Evolutionary conservation across 176 grass and related monocot species (phyloP).

Genomic region (Oryza meridionalis): DNA sequence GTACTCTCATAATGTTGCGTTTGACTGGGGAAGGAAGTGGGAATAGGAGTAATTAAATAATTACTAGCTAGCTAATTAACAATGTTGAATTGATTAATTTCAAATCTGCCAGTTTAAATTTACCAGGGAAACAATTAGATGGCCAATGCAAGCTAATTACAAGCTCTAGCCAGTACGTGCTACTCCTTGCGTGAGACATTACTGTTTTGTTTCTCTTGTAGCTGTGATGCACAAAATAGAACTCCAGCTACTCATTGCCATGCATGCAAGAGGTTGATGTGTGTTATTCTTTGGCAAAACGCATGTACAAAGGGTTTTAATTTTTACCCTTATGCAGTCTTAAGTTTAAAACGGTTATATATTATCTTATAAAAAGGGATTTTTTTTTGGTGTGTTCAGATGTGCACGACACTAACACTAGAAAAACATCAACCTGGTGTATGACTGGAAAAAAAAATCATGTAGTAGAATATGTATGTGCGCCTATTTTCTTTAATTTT

Average conservation of each 20-base stretch:
- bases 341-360: no score
- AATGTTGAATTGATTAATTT: not conserved
- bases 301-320: no score
- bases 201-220: not conserved
- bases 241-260: not conserved
- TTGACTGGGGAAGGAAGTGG: not conserved
- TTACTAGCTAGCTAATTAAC: not conserved
- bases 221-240: not conserved
- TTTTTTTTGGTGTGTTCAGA: not conserved
- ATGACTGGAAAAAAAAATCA: no score
- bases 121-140: not conserved
- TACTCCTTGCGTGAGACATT: not conserved
- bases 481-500: not conserved
- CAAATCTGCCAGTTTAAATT: not conserved
- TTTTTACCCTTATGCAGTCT: no score
- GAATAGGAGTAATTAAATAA: not conserved
- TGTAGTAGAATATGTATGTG: not conserved
- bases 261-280: constrained; percentile 12
- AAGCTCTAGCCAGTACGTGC: not conserved
- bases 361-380: no score
- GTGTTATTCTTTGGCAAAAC: not conserved
- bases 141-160: not conserved
- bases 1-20: not conserved
- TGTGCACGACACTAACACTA: no score
- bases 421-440: no score